phyloP scores from a whole-genome alignment of 441 rosid genomes.

The Brassica hybrid region DNA sequence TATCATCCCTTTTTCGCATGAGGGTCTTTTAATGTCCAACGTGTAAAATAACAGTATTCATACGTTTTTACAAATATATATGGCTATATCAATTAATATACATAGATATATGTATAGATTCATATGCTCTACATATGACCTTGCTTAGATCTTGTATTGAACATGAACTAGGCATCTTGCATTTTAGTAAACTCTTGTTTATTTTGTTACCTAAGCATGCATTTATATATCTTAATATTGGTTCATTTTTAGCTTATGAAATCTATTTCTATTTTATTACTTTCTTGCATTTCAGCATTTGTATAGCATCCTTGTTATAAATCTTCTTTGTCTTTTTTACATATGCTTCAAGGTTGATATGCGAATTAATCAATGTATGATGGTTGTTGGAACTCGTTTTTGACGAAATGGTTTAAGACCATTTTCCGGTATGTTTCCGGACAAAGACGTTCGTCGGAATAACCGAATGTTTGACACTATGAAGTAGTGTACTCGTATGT shows the following conservation, averaged over 20 bases:
- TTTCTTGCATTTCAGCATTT: conserved; percentile 1
- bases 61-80: conserved; percentile 25
- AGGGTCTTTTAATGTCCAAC: conserved; percentile 32
- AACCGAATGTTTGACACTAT: too few relatives aligned
- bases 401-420: too few relatives aligned
- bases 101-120: conserved; percentile 12
- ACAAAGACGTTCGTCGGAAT: too few relatives aligned
- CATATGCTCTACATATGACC: conserved; percentile 19
- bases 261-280: not conserved
- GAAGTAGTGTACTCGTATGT: too few relatives aligned
- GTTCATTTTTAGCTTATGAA: not conserved
- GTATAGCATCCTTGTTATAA: conserved; percentile 6
- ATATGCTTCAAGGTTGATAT: conserved; percentile 17
- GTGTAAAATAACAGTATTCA: conserved; percentile 40
- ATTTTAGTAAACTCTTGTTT: conserved; percentile 8
- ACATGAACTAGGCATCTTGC: conserved; percentile 24
- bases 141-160: conserved; percentile 19
- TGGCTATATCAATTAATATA: not conserved
- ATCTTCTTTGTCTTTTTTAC: not conserved
- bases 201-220: conserved; percentile 18
- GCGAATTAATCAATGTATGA: not conserved
- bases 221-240: not conserved
- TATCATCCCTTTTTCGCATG: conserved; percentile 28
- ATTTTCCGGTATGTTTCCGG: too few relatives aligned
- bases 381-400: not conserved